Conservation (phyloP, 1,139 yeast genomes). For the Torulaspora globosa region DNA sequence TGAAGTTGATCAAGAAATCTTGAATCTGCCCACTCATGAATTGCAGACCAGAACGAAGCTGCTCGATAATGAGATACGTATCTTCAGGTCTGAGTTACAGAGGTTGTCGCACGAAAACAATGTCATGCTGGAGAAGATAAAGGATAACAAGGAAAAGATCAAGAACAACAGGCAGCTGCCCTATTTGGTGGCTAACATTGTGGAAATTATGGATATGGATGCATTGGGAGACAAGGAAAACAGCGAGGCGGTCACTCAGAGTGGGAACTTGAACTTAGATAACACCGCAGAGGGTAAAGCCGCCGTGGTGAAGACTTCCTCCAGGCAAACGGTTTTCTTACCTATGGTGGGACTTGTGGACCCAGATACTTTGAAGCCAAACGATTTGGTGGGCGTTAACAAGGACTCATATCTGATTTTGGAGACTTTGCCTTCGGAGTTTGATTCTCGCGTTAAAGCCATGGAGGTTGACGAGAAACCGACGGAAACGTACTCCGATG, state of each 20-base stretch:
- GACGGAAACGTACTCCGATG: constrained; percentile 92
- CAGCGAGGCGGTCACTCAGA: constrained; percentile 67
- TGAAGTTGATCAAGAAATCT: constrained; percentile 75
- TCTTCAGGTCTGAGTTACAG: constrained; percentile 89
- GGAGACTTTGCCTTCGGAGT: constrained; percentile 94
- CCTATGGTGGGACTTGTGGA: constrained; percentile 96
- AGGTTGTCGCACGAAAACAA: constrained; percentile 88
- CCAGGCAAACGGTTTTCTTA: constrained; percentile 93
- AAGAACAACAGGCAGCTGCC: constrained; percentile 95
- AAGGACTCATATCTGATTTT: constrained; percentile 91
- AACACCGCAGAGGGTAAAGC: constrained; percentile 93
- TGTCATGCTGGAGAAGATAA: constrained; percentile 88
- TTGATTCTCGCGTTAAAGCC: constrained; percentile 95
- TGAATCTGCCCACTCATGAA: constrained; percentile 74
- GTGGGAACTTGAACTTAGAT: constrained; percentile 91
- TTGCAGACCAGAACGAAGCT: constrained; percentile 80
- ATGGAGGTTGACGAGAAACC: constrained; percentile 99
- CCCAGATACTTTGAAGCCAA: constrained; percentile 82
- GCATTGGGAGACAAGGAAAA: constrained; percentile 66
- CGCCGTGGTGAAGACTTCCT: constrained; percentile 95
- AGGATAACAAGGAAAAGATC: constrained; percentile 94
- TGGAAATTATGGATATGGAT: constrained; percentile 83
- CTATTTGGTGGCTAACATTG: constrained; percentile 95
- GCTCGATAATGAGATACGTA: constrained; percentile 91
- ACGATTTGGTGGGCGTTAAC: constrained; percentile 95